Evolutionary conservation across 169 alveolate genomes (phyloP), one percentile per base, ranked within the genome.

Genomic region (Blepharisma undulans): DNA sequence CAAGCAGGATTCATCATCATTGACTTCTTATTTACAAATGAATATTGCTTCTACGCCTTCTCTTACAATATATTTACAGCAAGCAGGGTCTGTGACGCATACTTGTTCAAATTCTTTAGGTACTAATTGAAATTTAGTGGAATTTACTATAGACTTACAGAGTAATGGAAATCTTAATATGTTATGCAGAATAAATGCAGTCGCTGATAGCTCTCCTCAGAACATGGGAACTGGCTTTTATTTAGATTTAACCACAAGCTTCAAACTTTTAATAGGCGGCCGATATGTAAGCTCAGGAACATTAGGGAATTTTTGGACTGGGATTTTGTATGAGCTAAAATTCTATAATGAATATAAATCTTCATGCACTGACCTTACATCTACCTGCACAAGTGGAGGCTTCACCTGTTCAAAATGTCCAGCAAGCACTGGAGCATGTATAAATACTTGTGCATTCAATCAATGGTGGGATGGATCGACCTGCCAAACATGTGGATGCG

Each of bases 191-290:
- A 36, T 78, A 8, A 78, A 78, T 78, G 34, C 86, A 32, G 86
- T 32, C 3, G 29, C 34, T 29, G 86, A 32, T 29, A 10, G 66
- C 27, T 32, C 60, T 27, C 19, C 71, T 78, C 19, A 21, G 66
- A 48, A 1, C 66, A 22, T 82, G 29, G 89, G 89, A 10, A 22
- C 89, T 32, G 89, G 89, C 0, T 82, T 48, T 60, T 82, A 32
- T 25, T 21, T 19, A 19, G 89, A 82, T n/a, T 14, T 33, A 4
- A 74, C 27, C 78, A 32, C 74, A 0, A 22, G 33, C 29, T 82
- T 21, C n/a, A 48, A 82, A 7, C 36, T 82, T 59, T 19, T 22
- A 21, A 59, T 82, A 32, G 89, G 89, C 6, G 72, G 76, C 21
- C 33, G 16, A 82, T 48, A 22, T 22, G 12, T 48, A 48, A 27